phyloP scores from a whole-genome alignment of 2,329 filamentous ascomycete species.

The Fusarium sp. region DNA sequence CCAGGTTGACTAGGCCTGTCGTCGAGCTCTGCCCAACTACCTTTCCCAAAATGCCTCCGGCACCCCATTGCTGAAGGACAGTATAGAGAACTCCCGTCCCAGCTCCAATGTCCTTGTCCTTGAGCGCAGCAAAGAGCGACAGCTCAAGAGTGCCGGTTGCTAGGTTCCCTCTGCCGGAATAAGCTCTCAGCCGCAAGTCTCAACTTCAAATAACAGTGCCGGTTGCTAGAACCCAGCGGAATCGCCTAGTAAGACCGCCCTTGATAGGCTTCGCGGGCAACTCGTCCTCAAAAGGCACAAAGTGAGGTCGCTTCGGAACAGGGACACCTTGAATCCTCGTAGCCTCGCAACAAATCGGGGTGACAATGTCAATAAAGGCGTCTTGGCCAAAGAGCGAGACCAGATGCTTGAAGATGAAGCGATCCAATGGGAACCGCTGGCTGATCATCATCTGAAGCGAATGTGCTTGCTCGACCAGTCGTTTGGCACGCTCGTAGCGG shows the following conservation, averaged over 20 bases:
- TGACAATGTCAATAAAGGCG: neutral
- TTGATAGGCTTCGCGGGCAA: neutral
- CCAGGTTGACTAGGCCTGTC: fast-evolving
- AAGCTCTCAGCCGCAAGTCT: no score
- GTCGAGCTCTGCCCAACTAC: fast-evolving
- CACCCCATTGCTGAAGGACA: fast-evolving
- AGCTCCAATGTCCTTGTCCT: fast-evolving
- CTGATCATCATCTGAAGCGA: neutral
- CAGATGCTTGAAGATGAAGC: neutral
- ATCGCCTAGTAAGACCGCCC: neutral
- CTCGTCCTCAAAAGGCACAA: neutral
- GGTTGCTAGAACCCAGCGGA: neutral
- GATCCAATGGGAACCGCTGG: neutral
- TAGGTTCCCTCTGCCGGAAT: no score
- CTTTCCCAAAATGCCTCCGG: neutral
- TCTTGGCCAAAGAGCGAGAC: fast-evolving
- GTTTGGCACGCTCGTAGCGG: neutral
- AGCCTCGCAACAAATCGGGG: neutral
- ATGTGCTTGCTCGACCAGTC: neutral
- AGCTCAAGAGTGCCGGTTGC: neutral
- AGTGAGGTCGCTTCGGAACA: neutral
- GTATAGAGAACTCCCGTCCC: neutral
- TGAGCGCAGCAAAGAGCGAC: neutral
- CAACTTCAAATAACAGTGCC: no score
- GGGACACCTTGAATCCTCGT: neutral